Evolutionary conservation across 116 monocot species (phyloP), one percentile per base, ranked within the genome.

Genomic region (Papilionanthe hybrid): DNA sequence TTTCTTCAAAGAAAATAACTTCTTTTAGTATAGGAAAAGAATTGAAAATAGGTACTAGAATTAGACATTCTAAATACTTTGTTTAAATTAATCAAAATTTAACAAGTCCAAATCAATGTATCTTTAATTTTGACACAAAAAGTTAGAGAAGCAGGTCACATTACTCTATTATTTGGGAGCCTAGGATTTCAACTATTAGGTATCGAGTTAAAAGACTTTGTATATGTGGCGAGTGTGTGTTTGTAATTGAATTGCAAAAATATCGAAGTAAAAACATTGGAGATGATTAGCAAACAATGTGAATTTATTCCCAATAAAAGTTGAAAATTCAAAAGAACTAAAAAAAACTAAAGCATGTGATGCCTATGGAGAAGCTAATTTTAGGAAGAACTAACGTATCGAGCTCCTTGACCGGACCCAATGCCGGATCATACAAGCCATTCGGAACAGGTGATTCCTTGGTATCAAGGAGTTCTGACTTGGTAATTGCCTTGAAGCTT

Each of bases 401-500:
- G 23, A 78, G 78, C 13, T 81, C 85, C 25, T 82, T 85, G 12
- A 90, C 19, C 0, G 94, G 90, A 25, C 94, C 94, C 72, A 90
- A 23, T 9, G 94, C 83, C 1, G 85, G 84, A 29, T 94, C 94
- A 60, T 88, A 85, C 27, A 94, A 69, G 41, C 94, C 94, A 78
- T 83, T 85, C 8, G 83, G 81, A 49, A 94, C 72, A 30, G 88
- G 85, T 44, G 55, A 30, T 37, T 82, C 78, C 80, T 88, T 94
- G 41, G 72, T 42, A 80, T 94, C 94, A 80, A 91, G 78, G 25
- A 91, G 81, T 32, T 90, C 91, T 3, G 86, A 22, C 22, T 78
- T 88, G 12, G 88, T 88, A 27, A 94, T 88, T 85, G 78, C 81
- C 72, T 94, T 94, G 17, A 94, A 86, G 58, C 94, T 94, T 13